Base-by-base conservation (phyloP, 2,329 filamentous ascomycete genomes). In the Talaromyces rugulosus region DNA sequence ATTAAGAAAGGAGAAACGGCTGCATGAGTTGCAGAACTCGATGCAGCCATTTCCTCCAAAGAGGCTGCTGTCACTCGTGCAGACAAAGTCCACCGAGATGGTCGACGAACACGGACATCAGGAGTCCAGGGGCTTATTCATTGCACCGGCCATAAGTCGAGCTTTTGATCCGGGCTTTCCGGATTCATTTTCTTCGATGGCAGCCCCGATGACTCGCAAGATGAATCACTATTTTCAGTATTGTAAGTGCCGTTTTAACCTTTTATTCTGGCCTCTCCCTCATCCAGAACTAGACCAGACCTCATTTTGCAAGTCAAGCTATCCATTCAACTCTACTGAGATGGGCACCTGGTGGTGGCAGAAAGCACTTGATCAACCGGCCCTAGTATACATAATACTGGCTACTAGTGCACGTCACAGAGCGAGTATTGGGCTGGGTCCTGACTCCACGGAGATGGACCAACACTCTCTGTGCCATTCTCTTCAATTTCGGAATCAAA, bases 261-360 rank as follows among this genome's bases (percentile, higher is more conserved):
- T 3, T 9, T 23, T 47, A 12, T 8, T 47, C 11, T 7, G 5
- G n/a, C n/a, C 42, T 47, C 23, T n/a, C 16, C 7, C 42, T 47
- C n/a, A 47, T 23, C 42, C 23, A 23, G 6, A 23, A 34, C 1
- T 31, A 58, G 56, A 58, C 34, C 30, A 31, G n/a, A 12, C 56
- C 7, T 11, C 36, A 6, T 44, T 27, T 33, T 33, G 34, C 7
- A 36, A 28, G 23, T 58, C 56, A 58, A 50, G 56, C 56, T 58
- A 47, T 50, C 56, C 56, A 12, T 58, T 47, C 27, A 27, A 36
- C 16, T 28, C 34, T 12, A 47, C 18, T 12, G 56, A 58, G 6
- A 58, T 58, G 56, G 18, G 12, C 11, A 27, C n/a, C n/a, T 58
- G 56, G 56, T 58, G 56, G 56, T 58, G 56, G 36, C n/a, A 58